Evolutionary conservation across 2,329 filamentous ascomycete species (phyloP).

Genomic region (Fusarium hostae): DNA sequence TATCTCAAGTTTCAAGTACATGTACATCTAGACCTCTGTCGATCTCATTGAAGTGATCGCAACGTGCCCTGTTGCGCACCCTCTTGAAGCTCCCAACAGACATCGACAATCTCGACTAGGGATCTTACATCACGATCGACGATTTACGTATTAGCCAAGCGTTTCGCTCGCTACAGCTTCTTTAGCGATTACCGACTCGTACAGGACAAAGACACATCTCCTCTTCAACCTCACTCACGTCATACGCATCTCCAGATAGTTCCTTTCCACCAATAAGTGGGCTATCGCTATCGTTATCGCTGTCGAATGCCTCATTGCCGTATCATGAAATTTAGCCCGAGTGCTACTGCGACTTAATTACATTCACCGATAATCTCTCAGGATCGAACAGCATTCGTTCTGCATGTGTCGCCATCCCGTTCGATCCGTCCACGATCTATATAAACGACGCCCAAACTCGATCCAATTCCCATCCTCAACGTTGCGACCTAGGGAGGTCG

Average conservation of each 20-base stretch:
- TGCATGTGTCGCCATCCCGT: constrained; percentile 42
- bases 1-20: not conserved
- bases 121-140: constrained; percentile 41
- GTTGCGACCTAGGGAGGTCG: constrained; percentile 44
- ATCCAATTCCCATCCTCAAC: constrained; percentile 23
- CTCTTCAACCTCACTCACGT: constrained; percentile 21
- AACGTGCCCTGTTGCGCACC: constrained; percentile 34
- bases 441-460: constrained; percentile 19
- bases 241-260: constrained; percentile 15
- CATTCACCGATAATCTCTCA: constrained; percentile 11
- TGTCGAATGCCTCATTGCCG: constrained; percentile 38
- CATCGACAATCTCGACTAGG: constrained; percentile 35
- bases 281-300: constrained; percentile 37
- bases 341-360: constrained; percentile 28
- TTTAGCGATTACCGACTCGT: constrained; percentile 13
- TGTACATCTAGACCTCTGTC: constrained; percentile 15
- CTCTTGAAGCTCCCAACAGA: constrained; percentile 40
- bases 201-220: constrained; percentile 6
- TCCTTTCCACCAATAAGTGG: constrained; percentile 22
- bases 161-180: constrained; percentile 15
- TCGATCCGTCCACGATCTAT: constrained; percentile 24
- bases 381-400: constrained; percentile 15
- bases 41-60: constrained; percentile 35
- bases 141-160: constrained; percentile 35
- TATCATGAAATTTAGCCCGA: constrained; percentile 34